These are phyloP conservation scores for Stemphylium lycopersici DNA, from an alignment of 2,329 filamentous ascomycete genomes.

Conservation along the genomic window DNA sequence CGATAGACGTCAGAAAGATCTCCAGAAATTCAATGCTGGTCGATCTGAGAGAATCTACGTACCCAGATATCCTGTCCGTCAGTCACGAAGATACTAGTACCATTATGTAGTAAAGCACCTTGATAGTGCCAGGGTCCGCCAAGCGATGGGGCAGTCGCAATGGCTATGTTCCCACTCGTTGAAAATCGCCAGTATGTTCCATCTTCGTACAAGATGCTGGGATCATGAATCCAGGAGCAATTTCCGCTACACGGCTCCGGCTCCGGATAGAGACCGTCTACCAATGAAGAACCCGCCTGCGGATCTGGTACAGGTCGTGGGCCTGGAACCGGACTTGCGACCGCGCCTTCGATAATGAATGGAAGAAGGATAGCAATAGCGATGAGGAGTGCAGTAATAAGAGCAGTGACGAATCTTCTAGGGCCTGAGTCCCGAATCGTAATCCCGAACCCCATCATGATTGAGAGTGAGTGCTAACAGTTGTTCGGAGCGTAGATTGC, in stretches of 20 bases:
- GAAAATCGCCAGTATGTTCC: slow-evolving; percentile 58
- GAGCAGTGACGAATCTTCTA: slow-evolving; percentile 11
- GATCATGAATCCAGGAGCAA: slow-evolving; percentile 54
- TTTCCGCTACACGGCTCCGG: slow-evolving; percentile 49
- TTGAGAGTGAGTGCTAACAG: not conserved
- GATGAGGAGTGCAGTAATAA: slow-evolving; percentile 15
- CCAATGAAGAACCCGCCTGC: slow-evolving; percentile 1
- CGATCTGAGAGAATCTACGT: not conserved
- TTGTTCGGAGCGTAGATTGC: not conserved
- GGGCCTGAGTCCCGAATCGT: slow-evolving; percentile 4
- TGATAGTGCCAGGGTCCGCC: slow-evolving; percentile 56
- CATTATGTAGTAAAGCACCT: slow-evolving; percentile 52
- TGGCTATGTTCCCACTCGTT: slow-evolving; percentile 55
- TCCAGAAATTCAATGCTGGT: not conserved
- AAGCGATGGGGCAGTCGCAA: slow-evolving; percentile 53
- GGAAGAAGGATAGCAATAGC: slow-evolving; percentile 22
- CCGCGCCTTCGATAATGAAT: slow-evolving; percentile 12
- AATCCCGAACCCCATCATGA: not conserved
- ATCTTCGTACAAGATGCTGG: slow-evolving; percentile 53
- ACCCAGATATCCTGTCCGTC: slow-evolving; percentile 58
- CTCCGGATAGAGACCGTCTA: slow-evolving; percentile 27
- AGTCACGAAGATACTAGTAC: slow-evolving; percentile 50
- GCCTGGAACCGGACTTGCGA: not conserved
- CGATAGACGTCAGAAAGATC: not conserved
- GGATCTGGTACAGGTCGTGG: not conserved